A percentile compares a stretch with the other conserved stretches of the same genome.
Evolutionary conservation across 768 basidiomycete genomes (phyloP).

Genomic region (Clitopilus passeckerianus): DNA sequence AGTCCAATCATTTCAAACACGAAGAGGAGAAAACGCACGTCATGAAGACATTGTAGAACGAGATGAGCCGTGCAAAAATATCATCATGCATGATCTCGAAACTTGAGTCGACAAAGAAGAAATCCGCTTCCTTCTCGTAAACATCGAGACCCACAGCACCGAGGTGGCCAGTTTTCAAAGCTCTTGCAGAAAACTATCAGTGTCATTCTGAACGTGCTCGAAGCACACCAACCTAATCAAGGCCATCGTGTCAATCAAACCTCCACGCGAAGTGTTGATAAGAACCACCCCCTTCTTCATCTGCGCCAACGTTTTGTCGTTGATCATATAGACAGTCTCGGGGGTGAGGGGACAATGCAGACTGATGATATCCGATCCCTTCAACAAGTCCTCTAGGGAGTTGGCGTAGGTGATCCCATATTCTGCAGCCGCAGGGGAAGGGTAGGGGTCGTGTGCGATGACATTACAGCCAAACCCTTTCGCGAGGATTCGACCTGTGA

Average conservation of each 20-base stretch:
- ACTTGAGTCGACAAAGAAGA: conserved; percentile 40
- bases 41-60: conserved; percentile 42
- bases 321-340: conserved; percentile 34
- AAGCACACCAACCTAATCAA: conserved; percentile 28
- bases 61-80: conserved; percentile 36
- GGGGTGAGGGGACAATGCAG: conserved; percentile 35
- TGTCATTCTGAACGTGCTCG: background rate
- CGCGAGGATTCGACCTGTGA: conserved; percentile 35
- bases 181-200: conserved; percentile 13
- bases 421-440: conserved; percentile 24
- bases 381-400: conserved; percentile 28
- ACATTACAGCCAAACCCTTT: conserved; percentile 34
- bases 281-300: conserved; percentile 36
- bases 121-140: conserved; percentile 34
- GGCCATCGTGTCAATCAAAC: conserved; percentile 34
- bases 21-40: conserved; percentile 19
- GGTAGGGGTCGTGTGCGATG: conserved; percentile 36
- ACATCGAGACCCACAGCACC: conserved; percentile 40
- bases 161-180: conserved; percentile 32
- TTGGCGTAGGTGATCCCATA: conserved; percentile 33
- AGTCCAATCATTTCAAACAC: background rate
- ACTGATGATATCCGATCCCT: conserved; percentile 33
- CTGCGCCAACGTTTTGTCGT: conserved; percentile 28
- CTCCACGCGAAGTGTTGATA: conserved; percentile 40
- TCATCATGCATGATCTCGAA: conserved; percentile 40